Evolutionary conservation across 768 basidiomycete species (phyloP).

Genomic region (Xerocomellus intermedius): DNA sequence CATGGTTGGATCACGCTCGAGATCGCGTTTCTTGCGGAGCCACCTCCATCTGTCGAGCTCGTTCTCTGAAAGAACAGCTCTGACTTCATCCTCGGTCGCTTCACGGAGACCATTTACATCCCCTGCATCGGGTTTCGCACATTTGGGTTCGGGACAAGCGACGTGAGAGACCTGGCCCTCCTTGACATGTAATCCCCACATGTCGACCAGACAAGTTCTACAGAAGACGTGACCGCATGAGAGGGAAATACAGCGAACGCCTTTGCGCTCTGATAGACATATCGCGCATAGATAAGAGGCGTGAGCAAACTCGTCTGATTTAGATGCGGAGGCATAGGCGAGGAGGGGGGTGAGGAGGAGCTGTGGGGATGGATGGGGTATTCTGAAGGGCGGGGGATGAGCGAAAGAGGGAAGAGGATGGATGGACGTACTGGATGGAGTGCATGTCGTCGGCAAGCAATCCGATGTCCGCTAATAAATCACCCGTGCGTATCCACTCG

Average conservation of each 20-base stretch:
- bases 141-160: slow-evolving; percentile 76
- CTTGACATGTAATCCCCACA: slow-evolving; percentile 77
- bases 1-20: slow-evolving; percentile 79
- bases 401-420: slow-evolving; percentile 31
- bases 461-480: slow-evolving; percentile 52
- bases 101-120: slow-evolving; percentile 36
- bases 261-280: slow-evolving; percentile 73
- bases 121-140: slow-evolving; percentile 52
- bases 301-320: slow-evolving; percentile 55
- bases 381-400: slow-evolving; percentile 13
- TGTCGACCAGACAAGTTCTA: slow-evolving; percentile 71
- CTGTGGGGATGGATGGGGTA: slow-evolving; percentile 57
- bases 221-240: slow-evolving; percentile 82
- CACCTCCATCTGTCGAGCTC: slow-evolving; percentile 74
- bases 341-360: slow-evolving; percentile 48
- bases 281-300: slow-evolving; percentile 72
- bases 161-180: slow-evolving; percentile 79
- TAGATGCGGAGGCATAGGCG: slow-evolving; percentile 46
- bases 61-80: slow-evolving; percentile 63
- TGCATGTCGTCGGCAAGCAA: slow-evolving; percentile 33
- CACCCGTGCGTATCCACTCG: slow-evolving; percentile 66
- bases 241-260: slow-evolving; percentile 69
- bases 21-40: slow-evolving; percentile 66
- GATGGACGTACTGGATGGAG: slow-evolving; percentile 29
- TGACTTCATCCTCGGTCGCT: slow-evolving; percentile 70